Evolutionary conservation across 768 basidiomycete species (phyloP).

Genomic region (Pisolithus albus): DNA sequence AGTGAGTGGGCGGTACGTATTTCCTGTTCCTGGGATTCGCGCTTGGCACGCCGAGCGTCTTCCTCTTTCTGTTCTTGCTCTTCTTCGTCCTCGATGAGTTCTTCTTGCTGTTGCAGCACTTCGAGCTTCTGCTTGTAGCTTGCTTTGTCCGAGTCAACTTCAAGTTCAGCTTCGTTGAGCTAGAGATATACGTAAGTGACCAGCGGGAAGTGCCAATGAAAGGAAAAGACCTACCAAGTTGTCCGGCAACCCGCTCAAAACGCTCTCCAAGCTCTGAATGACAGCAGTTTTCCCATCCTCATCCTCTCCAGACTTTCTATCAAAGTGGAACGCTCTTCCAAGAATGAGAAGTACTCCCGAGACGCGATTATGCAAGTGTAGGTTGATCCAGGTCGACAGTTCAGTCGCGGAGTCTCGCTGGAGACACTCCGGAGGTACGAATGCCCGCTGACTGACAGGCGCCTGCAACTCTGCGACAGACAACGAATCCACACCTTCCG

Average conservation of each 20-base stretch:
- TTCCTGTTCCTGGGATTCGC: slow-evolving; percentile 75
- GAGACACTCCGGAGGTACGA: slow-evolving; percentile 79
- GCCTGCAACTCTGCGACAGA: slow-evolving; percentile 89
- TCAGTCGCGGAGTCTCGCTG: slow-evolving; percentile 86
- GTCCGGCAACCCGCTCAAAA: slow-evolving; percentile 88
- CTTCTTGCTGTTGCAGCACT: slow-evolving; percentile 95
- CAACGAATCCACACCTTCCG: slow-evolving; percentile 85
- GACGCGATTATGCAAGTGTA: slow-evolving; percentile 86
- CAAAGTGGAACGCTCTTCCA: slow-evolving; percentile 93
- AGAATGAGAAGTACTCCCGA: slow-evolving; percentile 92
- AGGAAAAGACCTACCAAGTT: slow-evolving; percentile 63
- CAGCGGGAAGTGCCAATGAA: not conserved
- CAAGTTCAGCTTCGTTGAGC: slow-evolving; percentile 96
- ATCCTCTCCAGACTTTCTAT: slow-evolving; percentile 61
- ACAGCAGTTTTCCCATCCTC: slow-evolving; percentile 81
- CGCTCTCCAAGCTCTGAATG: slow-evolving; percentile 78
- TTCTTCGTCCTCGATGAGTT: slow-evolving; percentile 98
- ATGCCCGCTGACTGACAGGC: slow-evolving; percentile 92
- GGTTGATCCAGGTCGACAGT: slow-evolving; percentile 83
- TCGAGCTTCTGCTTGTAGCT: slow-evolving; percentile 98
- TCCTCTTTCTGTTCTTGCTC: slow-evolving; percentile 97
- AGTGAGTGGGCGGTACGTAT: slow-evolving; percentile 73
- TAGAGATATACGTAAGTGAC: slow-evolving; percentile 25
- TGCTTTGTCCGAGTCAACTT: slow-evolving; percentile 89
- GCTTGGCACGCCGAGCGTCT: slow-evolving; percentile 79